A percentile compares a stretch with the other conserved stretches of the same genome.
These are phyloP conservation scores for Colletotrichum sp. DNA, from an alignment of 2,329 filamentous ascomycete genomes.

Conservation along the genomic window DNA sequence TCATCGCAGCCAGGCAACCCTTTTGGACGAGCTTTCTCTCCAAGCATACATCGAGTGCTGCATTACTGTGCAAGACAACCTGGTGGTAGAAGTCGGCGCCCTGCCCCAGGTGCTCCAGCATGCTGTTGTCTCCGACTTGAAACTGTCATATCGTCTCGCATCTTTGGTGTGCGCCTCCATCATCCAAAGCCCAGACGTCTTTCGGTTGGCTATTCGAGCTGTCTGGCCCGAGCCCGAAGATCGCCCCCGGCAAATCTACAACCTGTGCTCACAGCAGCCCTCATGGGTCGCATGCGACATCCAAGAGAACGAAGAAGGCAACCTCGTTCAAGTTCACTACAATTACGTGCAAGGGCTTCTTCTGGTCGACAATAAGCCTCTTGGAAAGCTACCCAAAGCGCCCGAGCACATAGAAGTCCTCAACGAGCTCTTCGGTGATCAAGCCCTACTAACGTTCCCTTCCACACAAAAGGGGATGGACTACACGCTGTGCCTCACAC, in stretches of 20 bases:
- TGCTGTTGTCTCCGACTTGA: slow-evolving; percentile 51
- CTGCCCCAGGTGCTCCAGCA: slow-evolving; percentile 38
- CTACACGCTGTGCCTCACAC: slow-evolving; percentile 39
- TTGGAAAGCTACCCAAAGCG: slow-evolving; percentile 54
- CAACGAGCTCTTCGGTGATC: slow-evolving; percentile 57
- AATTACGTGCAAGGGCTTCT: slow-evolving; percentile 36
- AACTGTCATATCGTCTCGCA: slow-evolving; percentile 43
- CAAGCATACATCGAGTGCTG: slow-evolving; percentile 29
- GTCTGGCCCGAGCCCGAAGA: slow-evolving; percentile 46
- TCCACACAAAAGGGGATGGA: slow-evolving; percentile 59
- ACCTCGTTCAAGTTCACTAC: slow-evolving; percentile 34
- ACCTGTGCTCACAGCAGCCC: slow-evolving; percentile 34
- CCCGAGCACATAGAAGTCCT: slow-evolving; percentile 49
- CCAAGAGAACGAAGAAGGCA: slow-evolving; percentile 14
- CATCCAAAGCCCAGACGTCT: slow-evolving; percentile 26
- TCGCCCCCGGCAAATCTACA: not conserved
- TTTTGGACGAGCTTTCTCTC: slow-evolving; percentile 15
- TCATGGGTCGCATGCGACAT: slow-evolving; percentile 22
- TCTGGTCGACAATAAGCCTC: slow-evolving; percentile 38
- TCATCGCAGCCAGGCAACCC: not conserved
- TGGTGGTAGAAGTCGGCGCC: slow-evolving; percentile 37
- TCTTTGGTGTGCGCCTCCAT: slow-evolving; percentile 39
- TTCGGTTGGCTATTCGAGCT: slow-evolving; percentile 34
- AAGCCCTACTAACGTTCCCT: slow-evolving; percentile 55
- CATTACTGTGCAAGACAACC: slow-evolving; percentile 49